Evolutionary conservation across 2,329 filamentous ascomycete species (phyloP).

Genomic region (Curvularia eragrostidis): DNA sequence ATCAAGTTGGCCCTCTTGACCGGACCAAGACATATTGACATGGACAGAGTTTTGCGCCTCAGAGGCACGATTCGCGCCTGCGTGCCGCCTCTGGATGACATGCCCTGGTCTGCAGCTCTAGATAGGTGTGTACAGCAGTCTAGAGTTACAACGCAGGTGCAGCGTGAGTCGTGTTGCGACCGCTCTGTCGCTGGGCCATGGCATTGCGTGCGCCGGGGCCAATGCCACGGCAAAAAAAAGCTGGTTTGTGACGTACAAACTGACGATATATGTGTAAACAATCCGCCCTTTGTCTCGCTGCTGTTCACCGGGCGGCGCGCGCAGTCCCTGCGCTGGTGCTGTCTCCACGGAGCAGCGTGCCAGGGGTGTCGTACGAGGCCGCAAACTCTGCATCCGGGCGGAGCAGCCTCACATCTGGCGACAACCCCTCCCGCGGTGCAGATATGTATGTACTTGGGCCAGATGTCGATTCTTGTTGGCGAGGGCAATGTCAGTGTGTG

Average conservation of each 20-base stretch:
- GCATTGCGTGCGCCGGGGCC: constrained; percentile 5
- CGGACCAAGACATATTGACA: constrained; percentile 7
- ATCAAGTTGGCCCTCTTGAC: constrained; percentile 6
- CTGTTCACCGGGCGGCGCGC: constrained; percentile 6
- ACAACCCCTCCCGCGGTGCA: constrained; percentile 4
- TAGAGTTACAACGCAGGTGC: constrained; percentile 6
- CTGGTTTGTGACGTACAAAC: constrained; percentile 6
- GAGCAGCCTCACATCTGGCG: constrained; percentile 12
- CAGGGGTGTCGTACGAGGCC: constrained; percentile 4
- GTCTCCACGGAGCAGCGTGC: constrained; percentile 7
- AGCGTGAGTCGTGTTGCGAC: constrained; percentile 6
- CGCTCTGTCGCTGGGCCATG: constrained; percentile 6
- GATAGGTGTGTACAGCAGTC: background rate
- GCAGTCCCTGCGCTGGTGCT: constrained; percentile 3
- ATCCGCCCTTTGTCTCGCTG: constrained; percentile 2
- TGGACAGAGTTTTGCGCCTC: constrained; percentile 7
- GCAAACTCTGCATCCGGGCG: constrained; percentile 5
- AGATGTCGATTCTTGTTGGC: no score
- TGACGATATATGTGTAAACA: constrained; percentile 5
- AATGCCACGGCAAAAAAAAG: background rate
- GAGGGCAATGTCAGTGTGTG: background rate
- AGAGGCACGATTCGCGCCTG: constrained; percentile 7
- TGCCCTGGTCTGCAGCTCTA: constrained; percentile 1
- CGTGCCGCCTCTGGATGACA: constrained; percentile 6
- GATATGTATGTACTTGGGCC: no score